These are phyloP conservation scores for Neocucurbitaria cava DNA, from an alignment of 2,329 filamentous ascomycete genomes.

Conservation along the genomic window DNA sequence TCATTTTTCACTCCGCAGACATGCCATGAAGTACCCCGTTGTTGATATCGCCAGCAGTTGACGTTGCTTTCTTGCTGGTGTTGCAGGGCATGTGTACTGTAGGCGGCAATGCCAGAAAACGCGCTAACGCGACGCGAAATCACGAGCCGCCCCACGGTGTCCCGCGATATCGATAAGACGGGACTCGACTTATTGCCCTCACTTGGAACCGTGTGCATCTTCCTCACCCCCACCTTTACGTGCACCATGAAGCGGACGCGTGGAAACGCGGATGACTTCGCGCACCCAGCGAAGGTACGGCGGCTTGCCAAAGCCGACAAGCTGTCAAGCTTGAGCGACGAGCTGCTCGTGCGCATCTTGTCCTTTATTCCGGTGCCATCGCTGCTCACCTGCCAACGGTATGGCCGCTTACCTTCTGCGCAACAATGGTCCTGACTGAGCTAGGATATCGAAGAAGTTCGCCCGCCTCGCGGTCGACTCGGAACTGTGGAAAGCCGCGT, in stretches of 20 bases:
- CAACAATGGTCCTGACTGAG: conserved; percentile 7
- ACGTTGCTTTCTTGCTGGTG: not conserved
- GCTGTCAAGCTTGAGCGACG: conserved; percentile 80
- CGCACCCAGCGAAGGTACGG: conserved; percentile 54
- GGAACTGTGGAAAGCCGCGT: conserved; percentile 89
- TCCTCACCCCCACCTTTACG: conserved; percentile 12
- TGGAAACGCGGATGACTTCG: conserved; percentile 35
- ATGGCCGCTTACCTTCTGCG: conserved; percentile 15
- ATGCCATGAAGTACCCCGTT: not conserved
- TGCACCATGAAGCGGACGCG: conserved; percentile 47
- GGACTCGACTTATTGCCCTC: conserved; percentile 1
- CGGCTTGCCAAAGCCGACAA: conserved; percentile 60
- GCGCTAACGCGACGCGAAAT: conserved; percentile 30
- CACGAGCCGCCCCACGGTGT: conserved; percentile 27
- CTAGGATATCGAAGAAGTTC: conserved; percentile 77
- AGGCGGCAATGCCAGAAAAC: conserved; percentile 12
- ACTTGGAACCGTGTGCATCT: conserved; percentile 1
- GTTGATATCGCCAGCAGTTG: not conserved
- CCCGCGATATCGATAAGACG: conserved; percentile 26
- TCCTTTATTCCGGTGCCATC: conserved; percentile 74
- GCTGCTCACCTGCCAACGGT: conserved; percentile 70
- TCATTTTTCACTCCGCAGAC: conserved; percentile 24
- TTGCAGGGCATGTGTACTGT: conserved; percentile 15
- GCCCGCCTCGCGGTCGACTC: conserved; percentile 76
- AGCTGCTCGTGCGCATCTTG: conserved; percentile 84